Evolutionary conservation across 2,329 filamentous ascomycete species (phyloP).

Genomic region (Fusarium poae): DNA sequence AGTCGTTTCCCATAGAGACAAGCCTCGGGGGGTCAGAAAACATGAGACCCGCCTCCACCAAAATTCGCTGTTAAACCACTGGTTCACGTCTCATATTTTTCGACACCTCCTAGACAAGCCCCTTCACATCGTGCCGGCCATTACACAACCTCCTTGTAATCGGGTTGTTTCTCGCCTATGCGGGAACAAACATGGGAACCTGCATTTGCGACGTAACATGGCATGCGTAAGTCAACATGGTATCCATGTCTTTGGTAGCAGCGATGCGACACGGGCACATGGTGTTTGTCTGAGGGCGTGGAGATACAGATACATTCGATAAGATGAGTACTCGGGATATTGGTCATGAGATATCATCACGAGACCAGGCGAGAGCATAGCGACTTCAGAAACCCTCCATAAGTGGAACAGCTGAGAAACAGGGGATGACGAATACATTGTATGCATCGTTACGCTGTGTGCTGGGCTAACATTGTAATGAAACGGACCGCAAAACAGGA

Average conservation of each 20-base stretch:
- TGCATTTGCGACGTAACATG: conserved; percentile 33
- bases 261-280: conserved; percentile 24
- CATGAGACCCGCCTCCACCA: no score
- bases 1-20: conserved; percentile 29
- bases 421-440: not conserved
- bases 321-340: conserved; percentile 3
- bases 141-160: conserved; percentile 27
- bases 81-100: no score
- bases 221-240: not conserved
- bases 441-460: conserved; percentile 7
- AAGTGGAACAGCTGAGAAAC: conserved; percentile 4
- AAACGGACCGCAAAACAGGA: conserved; percentile 5
- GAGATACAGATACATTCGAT: not conserved
- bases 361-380: conserved; percentile 5
- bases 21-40: no score
- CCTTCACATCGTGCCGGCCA: conserved; percentile 7
- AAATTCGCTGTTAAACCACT: no score
- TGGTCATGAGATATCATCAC: conserved; percentile 1
- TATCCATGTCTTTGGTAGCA: conserved; percentile 34
- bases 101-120: no score
- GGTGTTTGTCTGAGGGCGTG: conserved; percentile 5
- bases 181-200: conserved; percentile 36
- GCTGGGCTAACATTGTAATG: not conserved
- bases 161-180: conserved; percentile 28
- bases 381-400: not conserved